Conservation (phyloP, 768 basidiomycete genomes). For the Hypholoma fasciculare region DNA sequence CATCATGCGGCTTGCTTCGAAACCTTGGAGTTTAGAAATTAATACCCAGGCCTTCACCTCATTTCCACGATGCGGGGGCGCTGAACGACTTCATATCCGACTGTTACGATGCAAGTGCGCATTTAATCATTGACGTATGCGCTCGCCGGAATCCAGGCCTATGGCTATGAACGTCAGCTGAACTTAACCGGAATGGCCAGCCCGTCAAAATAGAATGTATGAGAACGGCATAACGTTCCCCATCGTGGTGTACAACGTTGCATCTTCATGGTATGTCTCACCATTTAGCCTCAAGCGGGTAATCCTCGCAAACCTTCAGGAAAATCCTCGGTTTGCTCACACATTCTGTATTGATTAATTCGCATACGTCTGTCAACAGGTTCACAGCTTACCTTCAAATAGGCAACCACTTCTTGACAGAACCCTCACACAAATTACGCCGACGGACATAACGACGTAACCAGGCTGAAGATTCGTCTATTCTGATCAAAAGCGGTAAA, state of each 20-base stretch:
- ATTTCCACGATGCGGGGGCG: too few species aligned
- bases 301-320: constrained; percentile 13
- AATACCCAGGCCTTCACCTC: too few species aligned
- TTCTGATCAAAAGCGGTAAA: not conserved
- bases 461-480: not conserved
- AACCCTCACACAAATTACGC: constrained; percentile 6
- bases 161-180: too few species aligned
- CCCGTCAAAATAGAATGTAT: too few species aligned
- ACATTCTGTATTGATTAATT: constrained; percentile 1
- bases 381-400: constrained; percentile 13
- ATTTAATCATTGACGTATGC: too few species aligned
- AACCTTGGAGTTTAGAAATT: too few species aligned
- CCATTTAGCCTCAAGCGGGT: constrained; percentile 4
- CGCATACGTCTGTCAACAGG: not conserved
- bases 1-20: too few species aligned
- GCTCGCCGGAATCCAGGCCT: too few species aligned
- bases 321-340: constrained; percentile 12
- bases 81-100: too few species aligned
- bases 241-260: not conserved
- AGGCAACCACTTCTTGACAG: constrained; percentile 4
- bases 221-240: not conserved
- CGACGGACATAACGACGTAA: constrained; percentile 10
- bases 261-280: not conserved
- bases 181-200: too few species aligned
- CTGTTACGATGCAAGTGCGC: too few species aligned